These are phyloP conservation scores for Polyporus tsugae DNA, from an alignment of 1,284 basidiomycete genomes.

Conservation along the genomic window DNA sequence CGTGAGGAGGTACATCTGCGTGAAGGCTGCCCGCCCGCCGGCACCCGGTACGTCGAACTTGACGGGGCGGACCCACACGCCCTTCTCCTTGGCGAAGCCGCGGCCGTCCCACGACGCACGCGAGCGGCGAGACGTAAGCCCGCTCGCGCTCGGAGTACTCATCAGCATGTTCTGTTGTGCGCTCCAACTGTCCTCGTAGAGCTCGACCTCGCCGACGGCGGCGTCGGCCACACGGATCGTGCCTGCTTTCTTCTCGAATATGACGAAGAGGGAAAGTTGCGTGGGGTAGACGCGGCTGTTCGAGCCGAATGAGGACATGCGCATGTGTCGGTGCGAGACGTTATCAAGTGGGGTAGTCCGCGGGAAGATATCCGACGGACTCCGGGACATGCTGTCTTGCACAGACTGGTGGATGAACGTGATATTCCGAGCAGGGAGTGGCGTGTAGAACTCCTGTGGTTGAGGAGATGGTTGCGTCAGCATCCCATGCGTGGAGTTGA, in stretches of 20 bases:
- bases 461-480: conserved; percentile 10
- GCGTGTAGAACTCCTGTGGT: conserved; percentile 80
- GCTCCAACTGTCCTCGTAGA: conserved; percentile 59
- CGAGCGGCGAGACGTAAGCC: conserved; percentile 47
- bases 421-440: conserved; percentile 66
- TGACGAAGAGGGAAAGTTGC: conserved; percentile 77
- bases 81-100: conserved; percentile 50
- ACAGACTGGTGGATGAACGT: conserved; percentile 76
- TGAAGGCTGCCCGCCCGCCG: conserved; percentile 38
- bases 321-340: conserved; percentile 39
- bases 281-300: conserved; percentile 58
- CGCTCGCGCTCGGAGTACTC: conserved; percentile 35
- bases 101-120: conserved; percentile 63
- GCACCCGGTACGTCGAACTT: conserved; percentile 56
- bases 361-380: conserved; percentile 50
- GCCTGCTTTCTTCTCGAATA: conserved; percentile 85
- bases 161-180: conserved; percentile 29
- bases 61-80: conserved; percentile 63
- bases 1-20: conserved; percentile 67
- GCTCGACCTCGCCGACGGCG: conserved; percentile 77
- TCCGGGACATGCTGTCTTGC: conserved; percentile 56
- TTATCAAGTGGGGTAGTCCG: conserved; percentile 30
- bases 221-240: conserved; percentile 81
- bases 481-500: neutral
- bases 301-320: conserved; percentile 39